Conservation (phyloP, 2,329 filamentous ascomycete genomes). For the Claviceps digitariae region DNA sequence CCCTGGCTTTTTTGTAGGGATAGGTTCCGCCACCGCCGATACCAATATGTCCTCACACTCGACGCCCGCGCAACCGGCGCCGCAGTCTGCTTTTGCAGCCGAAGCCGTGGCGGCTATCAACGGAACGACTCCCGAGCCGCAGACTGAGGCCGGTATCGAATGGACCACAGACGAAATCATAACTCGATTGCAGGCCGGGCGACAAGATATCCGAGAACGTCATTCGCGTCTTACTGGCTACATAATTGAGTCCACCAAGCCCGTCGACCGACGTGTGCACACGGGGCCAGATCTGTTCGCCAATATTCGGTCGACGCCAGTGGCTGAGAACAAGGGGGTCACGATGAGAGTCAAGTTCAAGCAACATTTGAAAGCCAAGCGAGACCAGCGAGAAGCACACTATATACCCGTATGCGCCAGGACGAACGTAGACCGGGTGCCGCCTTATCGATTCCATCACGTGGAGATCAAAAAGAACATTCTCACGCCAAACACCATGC, state of each 20-base stretch:
- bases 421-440: conserved; percentile 37
- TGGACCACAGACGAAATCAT: conserved; percentile 33
- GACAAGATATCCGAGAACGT: conserved; percentile 29
- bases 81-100: not conserved
- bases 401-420: conserved; percentile 32
- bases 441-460: conserved; percentile 45
- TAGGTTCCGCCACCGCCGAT: not conserved
- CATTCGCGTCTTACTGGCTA: conserved; percentile 32
- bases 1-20: not conserved
- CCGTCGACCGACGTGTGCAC: conserved; percentile 24
- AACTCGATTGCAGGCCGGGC: conserved; percentile 23
- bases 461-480: conserved; percentile 47
- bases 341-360: conserved; percentile 39
- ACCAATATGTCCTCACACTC: conserved; percentile 6
- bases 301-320: conserved; percentile 23
- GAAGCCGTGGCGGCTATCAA: conserved; percentile 7
- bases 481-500: conserved; percentile 44
- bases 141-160: conserved; percentile 15
- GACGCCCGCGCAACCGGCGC: conserved; percentile 10
- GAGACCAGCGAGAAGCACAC: conserved; percentile 28
- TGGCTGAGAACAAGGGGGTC: conserved; percentile 21
- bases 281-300: conserved; percentile 35
- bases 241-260: conserved; percentile 30
- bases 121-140: conserved; percentile 9
- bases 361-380: conserved; percentile 31